These are phyloP conservation scores for Pichia sp. DNA, from an alignment of 1,139 yeast species.

Conservation along the genomic window DNA sequence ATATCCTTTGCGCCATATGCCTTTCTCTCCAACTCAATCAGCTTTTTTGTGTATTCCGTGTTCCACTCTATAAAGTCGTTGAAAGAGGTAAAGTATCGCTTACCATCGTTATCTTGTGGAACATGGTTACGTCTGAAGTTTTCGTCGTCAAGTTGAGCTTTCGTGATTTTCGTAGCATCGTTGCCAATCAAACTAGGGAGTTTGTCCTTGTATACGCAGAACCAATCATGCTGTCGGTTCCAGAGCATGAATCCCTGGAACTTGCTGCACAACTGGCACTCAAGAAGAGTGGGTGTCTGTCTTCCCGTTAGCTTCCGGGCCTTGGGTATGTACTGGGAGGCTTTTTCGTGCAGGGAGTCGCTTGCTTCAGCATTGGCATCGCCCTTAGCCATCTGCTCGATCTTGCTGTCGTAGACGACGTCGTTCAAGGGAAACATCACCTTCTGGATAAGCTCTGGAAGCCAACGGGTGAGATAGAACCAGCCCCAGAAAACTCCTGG, in stretches of 20 bases:
- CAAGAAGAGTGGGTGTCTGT: conserved; percentile 36
- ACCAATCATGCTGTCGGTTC: conserved; percentile 37
- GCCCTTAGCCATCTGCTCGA: not conserved
- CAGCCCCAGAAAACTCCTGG: conserved; percentile 30
- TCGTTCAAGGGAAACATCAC: conserved; percentile 34
- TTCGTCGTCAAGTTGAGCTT: not conserved
- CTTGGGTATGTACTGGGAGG: conserved; percentile 1
- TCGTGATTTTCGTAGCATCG: not conserved
- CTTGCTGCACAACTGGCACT: conserved; percentile 31
- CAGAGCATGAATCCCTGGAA: conserved; percentile 33
- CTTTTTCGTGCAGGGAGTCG: not conserved
- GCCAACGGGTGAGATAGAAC: conserved; percentile 37
- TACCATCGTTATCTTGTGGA: not conserved
- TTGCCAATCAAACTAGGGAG: conserved; percentile 15
- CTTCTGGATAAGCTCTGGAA: conserved; percentile 31
- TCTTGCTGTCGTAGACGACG: conserved; percentile 5
- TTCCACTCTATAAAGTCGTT: conserved; percentile 27
- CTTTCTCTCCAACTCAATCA: conserved; percentile 19
- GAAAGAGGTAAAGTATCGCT: conserved; percentile 23
- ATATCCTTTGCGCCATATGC: conserved; percentile 19
- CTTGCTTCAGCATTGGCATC: not conserved
- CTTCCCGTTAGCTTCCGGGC: conserved; percentile 32
- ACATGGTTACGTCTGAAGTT: not conserved
- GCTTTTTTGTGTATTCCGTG: conserved; percentile 10
- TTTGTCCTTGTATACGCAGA: conserved; percentile 28